Evolutionary conservation across 139 green algal species (phyloP).

Genomic region (Micractinium sp.): DNA sequence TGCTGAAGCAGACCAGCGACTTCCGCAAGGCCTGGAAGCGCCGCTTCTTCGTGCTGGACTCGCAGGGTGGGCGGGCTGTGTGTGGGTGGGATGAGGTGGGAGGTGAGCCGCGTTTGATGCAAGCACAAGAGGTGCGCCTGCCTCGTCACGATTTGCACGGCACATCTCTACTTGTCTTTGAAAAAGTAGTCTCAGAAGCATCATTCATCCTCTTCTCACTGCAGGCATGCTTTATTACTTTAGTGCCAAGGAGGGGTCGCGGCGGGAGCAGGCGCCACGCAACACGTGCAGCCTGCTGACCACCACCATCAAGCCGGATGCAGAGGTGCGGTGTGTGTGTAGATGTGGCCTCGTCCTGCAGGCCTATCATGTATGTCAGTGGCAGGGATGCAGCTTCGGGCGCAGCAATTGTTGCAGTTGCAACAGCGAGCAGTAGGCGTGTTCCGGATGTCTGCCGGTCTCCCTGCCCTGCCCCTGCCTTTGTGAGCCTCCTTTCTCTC

Average conservation of each 20-base stretch:
- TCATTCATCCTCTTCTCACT: background rate
- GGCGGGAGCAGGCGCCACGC: conserved; percentile 54
- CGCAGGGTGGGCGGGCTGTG: conserved; percentile 56
- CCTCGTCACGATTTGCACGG: no score
- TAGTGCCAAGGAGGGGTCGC: conserved; percentile 32
- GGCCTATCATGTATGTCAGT: no score
- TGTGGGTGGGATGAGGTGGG: conserved; percentile 9
- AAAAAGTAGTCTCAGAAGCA: no score
- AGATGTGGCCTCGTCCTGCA: background rate
- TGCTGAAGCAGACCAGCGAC: conserved; percentile 75
- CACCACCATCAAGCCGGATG: conserved; percentile 78
- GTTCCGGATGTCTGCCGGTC: no score
- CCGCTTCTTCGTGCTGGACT: conserved; percentile 93
- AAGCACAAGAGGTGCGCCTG: no score
- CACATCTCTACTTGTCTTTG: no score
- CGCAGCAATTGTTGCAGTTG: no score
- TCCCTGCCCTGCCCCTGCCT: no score
- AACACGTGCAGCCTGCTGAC: conserved; percentile 82
- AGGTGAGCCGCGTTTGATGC: conserved; percentile 49
- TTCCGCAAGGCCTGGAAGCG: conserved; percentile 80
- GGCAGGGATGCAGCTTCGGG: no score
- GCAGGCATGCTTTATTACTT: background rate
- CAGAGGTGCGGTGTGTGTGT: background rate
- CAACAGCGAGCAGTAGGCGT: no score
- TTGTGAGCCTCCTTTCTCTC: no score